Conservation (phyloP, 2,329 filamentous ascomycete species). For the Beauveria sp. region DNA sequence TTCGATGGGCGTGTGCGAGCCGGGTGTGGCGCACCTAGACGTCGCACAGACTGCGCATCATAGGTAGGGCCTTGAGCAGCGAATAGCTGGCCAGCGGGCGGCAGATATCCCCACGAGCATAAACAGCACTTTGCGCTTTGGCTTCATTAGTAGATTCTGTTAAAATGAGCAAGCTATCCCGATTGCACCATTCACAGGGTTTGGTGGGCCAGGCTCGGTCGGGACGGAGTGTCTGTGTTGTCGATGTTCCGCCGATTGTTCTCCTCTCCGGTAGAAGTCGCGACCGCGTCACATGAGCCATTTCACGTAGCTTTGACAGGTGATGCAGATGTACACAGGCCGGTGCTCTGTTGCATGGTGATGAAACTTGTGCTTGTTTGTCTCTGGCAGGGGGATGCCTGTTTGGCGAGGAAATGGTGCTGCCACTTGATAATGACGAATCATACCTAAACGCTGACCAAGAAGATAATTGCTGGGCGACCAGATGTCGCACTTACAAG, state of each 20-base stretch:
- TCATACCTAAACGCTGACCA: no score
- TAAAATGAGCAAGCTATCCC: not conserved
- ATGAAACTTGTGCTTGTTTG: not conserved
- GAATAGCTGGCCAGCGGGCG: not conserved
- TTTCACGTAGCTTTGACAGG: not conserved
- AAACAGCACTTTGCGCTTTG: not conserved
- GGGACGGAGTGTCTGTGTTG: not conserved
- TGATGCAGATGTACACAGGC: not conserved
- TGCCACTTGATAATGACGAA: no score
- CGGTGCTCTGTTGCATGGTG: not conserved
- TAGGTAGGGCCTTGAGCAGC: not conserved
- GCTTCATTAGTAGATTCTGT: not conserved
- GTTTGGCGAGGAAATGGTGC: not conserved
- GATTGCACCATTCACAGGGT: not conserved
- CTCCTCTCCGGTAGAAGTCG: not conserved
- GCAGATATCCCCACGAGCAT: not conserved
- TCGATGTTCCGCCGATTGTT: not conserved
- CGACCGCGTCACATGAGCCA: not conserved
- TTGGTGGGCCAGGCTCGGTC: not conserved
- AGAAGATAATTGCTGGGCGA: no score
- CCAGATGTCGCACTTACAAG: not conserved
- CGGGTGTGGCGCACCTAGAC: not conserved
- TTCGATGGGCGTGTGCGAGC: not conserved
- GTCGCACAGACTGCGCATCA: not conserved
- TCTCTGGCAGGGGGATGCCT: not conserved